Evolutionary conservation across 2,329 filamentous ascomycete species (phyloP).

Genomic region (Cryoendolithus antarcticus): DNA sequence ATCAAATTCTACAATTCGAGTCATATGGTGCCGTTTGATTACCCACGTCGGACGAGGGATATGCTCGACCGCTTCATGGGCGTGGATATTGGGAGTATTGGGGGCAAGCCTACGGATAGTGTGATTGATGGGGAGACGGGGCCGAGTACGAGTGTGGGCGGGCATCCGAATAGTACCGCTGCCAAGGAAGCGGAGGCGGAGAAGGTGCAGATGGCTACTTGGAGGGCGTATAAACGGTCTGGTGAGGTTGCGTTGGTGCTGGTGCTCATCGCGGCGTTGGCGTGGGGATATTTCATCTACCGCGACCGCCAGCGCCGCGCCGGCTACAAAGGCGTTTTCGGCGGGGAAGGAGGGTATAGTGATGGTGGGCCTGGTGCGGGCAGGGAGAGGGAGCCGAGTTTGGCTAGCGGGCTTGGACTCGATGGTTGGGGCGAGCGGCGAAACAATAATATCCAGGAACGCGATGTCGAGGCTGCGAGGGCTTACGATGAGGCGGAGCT

Average conservation of each 20-base stretch:
- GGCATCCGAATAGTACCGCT: slow-evolving; percentile 55
- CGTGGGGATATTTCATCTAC: slow-evolving; percentile 63
- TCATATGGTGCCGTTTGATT: slow-evolving; percentile 97
- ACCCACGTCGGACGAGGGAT: slow-evolving; percentile 71
- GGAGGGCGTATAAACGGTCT: slow-evolving; percentile 78
- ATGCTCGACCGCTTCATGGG: slow-evolving; percentile 97
- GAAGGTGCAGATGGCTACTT: slow-evolving; percentile 71
- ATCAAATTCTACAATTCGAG: slow-evolving; percentile 90
- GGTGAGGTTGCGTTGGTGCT: slow-evolving; percentile 77
- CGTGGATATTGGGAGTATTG: slow-evolving; percentile 81
- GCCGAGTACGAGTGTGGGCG: slow-evolving; percentile 18
- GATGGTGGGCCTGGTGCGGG: slow-evolving; percentile 23
- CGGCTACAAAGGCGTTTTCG: slow-evolving; percentile 33
- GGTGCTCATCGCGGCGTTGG: slow-evolving; percentile 57
- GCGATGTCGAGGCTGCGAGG: slow-evolving; percentile 45
- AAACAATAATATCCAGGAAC: slow-evolving; percentile 22
- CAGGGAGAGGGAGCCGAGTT: slow-evolving; percentile 26
- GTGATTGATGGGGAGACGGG: slow-evolving; percentile 70
- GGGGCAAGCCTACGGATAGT: slow-evolving; percentile 65
- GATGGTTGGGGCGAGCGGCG: slow-evolving; percentile 16
- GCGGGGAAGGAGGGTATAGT: slow-evolving; percentile 11
- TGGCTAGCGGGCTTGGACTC: slow-evolving; percentile 33
- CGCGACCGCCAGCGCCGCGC: slow-evolving; percentile 38
- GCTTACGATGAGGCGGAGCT: slow-evolving; percentile 52
- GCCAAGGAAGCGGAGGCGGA: slow-evolving; percentile 57